Base-by-base conservation (phyloP, 2,329 filamentous ascomycete species). In the Blastomyces parvus region DNA sequence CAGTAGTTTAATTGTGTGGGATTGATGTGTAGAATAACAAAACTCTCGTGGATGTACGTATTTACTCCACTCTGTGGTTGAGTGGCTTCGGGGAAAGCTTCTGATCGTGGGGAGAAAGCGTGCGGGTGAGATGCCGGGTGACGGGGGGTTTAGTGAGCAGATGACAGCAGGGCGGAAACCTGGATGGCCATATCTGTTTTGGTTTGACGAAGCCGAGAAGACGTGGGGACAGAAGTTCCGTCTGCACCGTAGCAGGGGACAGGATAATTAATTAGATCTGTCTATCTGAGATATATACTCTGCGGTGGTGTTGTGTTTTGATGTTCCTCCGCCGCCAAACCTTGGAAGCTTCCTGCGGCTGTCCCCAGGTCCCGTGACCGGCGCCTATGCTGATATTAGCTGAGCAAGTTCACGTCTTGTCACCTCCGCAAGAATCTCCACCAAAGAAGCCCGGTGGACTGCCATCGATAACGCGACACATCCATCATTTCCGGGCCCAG, bases 361-460 rank as follows among this genome's bases (percentile, higher is more conserved):
- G 25, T 59, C 42, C 42, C 58, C 27, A 59, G 60, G 60, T 67
- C 66, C 65, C 66, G 66, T 67, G 66, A 67, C 65, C 56, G 17
- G 42, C 60, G 19, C n/a, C 62, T 38, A 48, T 59, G 57, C 55
- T 57, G 58, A 63, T 60, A 53, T 63, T 60, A 62, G 61, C 67
- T 70, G 71, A 67, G 69, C 71, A 70, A 72, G 72, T 69, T 74
- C 73, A 76, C 70, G 69, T 75, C 73, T 71, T 72, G 72, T 52
- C 71, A 71, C 70, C 70, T 74, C 70, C 75, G 73, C 74, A 75
- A 71, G 72, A 73, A 73, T 73, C 73, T 74, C 70, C 73, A 73
- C 72, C 71, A 72, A 48, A 69, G 72, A 72, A 71, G 68, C 68
- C 67, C 64, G 59, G 60, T 48, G 60, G 55, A 30, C 50, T 68